Conservation (phyloP, 192 early-diverging fungal genomes). For the Phycomyces nitens region DNA sequence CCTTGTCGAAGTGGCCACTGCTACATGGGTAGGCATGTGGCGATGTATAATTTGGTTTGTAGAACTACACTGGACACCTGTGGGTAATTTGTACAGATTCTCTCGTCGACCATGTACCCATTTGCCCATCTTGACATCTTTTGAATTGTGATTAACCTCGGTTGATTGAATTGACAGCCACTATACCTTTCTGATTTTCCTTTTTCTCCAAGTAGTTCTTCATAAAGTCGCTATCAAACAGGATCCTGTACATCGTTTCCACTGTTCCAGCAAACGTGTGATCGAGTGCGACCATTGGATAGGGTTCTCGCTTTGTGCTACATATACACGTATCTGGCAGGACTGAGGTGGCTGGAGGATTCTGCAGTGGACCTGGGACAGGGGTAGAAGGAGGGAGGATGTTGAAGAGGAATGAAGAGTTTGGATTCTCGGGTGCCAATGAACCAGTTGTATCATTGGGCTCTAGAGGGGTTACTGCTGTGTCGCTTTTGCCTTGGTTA, state of each 20-base stretch:
- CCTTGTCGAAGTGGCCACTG: conserved; percentile 37
- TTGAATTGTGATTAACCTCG: background rate
- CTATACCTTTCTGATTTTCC: conserved; percentile 42
- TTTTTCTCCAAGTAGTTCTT: conserved; percentile 40
- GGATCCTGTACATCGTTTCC: conserved; percentile 41
- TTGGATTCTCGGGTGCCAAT: background rate
- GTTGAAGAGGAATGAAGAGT: too few relatives aligned
- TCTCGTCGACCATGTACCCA: conserved; percentile 24
- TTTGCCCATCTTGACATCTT: conserved; percentile 35
- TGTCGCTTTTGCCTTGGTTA: background rate
- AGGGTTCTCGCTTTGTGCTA: conserved; percentile 42
- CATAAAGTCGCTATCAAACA: conserved; percentile 45
- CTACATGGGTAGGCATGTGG: conserved; percentile 45
- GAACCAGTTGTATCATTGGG: conserved; percentile 6
- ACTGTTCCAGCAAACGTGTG: conserved; percentile 42
- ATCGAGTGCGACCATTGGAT: conserved; percentile 38
- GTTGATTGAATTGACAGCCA: conserved; percentile 2
- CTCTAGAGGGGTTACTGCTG: background rate
- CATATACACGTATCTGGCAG: conserved; percentile 41
- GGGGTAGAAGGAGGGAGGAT: too few relatives aligned
- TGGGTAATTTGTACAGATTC: background rate
- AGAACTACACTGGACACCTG: conserved; percentile 41
- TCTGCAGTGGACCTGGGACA: background rate
- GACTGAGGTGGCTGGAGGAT: background rate
- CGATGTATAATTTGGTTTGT: conserved; percentile 37